Conservation (phyloP, 2,329 filamentous ascomycete genomes). For the Fusarium clavum region DNA sequence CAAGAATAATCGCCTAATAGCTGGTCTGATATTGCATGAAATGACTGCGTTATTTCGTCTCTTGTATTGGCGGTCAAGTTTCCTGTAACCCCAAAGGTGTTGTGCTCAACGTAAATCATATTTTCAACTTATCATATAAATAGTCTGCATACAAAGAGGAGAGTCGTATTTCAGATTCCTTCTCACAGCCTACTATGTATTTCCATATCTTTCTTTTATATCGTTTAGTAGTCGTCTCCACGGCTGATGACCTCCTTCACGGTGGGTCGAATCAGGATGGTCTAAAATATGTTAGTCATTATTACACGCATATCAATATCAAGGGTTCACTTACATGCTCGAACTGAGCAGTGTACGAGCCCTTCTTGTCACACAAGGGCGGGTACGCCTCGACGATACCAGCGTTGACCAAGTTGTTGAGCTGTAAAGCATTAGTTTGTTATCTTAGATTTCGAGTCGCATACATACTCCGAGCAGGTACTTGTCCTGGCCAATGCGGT, state of each 20-base stretch:
- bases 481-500: constrained; percentile 93
- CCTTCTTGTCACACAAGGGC: constrained; percentile 90
- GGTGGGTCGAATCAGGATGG: constrained; percentile 79
- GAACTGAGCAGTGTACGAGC: constrained; percentile 92
- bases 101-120: constrained; percentile 1
- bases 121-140: constrained; percentile 10
- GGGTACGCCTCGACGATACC: constrained; percentile 93
- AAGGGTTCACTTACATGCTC: constrained; percentile 79
- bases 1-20: neutral
- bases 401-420: constrained; percentile 85
- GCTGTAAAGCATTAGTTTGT: constrained; percentile 56
- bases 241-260: constrained; percentile 90
- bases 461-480: constrained; percentile 83
- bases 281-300: constrained; percentile 58
- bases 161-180: constrained; percentile 48
- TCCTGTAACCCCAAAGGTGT: neutral
- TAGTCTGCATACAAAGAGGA: constrained; percentile 35
- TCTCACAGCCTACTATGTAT: constrained; percentile 29
- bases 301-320: neutral
- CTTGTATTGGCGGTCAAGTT: neutral
- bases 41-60: neutral
- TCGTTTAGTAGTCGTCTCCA: constrained; percentile 80
- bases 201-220: neutral
- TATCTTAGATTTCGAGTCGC: neutral
- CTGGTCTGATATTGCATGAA: neutral